These are phyloP conservation scores for Pneumocystis wakefieldiae DNA, from an alignment of 1,139 yeast species.

Conservation along the genomic window DNA sequence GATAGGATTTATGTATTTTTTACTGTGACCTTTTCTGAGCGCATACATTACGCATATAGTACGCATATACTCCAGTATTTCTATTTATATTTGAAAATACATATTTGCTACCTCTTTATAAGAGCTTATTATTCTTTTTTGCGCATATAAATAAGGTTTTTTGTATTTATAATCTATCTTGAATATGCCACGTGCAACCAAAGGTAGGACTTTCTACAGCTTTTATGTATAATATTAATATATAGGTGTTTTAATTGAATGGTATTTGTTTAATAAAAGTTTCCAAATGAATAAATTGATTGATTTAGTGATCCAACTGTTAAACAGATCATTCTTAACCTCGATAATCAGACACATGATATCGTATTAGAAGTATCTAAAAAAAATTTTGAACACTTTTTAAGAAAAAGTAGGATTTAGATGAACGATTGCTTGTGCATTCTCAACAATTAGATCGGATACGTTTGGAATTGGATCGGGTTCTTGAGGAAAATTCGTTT, in stretches of 20 bases:
- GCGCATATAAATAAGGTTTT: too few species aligned
- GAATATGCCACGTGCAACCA: neutral
- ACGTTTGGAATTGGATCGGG: neutral
- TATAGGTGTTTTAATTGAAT: neutral
- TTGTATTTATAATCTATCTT: too few species aligned
- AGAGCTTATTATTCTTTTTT: too few species aligned
- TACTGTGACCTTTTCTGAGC: too few species aligned
- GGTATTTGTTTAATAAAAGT: neutral
- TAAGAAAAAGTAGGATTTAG: neutral
- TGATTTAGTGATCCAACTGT: constrained; percentile 9
- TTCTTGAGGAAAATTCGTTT: neutral
- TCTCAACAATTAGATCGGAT: neutral
- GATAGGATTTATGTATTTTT: too few species aligned
- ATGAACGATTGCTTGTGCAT: neutral
- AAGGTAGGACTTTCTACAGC: neutral
- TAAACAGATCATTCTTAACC: constrained; percentile 8
- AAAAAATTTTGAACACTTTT: neutral
- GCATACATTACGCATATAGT: too few species aligned
- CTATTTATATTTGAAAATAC: too few species aligned
- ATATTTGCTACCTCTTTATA: too few species aligned
- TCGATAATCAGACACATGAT: constrained; percentile 10
- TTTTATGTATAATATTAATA: neutral
- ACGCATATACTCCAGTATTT: too few species aligned
- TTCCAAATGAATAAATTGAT: neutral
- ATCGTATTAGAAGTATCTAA: constrained; percentile 8